Evolutionary conservation across 495 filamentous ascomycete genomes (phyloP), one percentile per base, ranked within the genome.

Genomic region (Tuber calosporum): DNA sequence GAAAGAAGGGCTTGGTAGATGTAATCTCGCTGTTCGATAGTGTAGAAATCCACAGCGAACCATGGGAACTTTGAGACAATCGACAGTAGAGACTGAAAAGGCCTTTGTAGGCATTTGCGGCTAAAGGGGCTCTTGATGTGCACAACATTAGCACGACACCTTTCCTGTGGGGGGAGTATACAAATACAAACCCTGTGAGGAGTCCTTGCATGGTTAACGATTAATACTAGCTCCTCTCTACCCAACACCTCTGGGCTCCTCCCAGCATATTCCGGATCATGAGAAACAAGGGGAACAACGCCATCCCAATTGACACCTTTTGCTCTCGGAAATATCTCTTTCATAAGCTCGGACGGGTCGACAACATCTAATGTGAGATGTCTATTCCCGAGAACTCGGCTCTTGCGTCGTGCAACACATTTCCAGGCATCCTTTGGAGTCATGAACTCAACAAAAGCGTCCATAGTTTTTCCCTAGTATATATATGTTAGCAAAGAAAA

Each of bases 1-100:
- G 75, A 73, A 43, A 79, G 71, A 5, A 81, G 68, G 8, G 79
- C 77, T 48, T 81, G 75, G 20, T 78, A 81, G 39, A 81, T 81
- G 66, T 79, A 81, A 43, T 81, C 80, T 1, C 80, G 79, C 73
- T 81, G 80, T 36, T 79, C 71, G 40, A 81, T 74, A 34, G 80
- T 81, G 71, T 81, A 81, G 34, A 79, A 68, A 37, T 79, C 69
- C 43, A 79, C 74, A 17, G 80, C 80, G 68, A 81, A 81, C 80
- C 80, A 81, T 45, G 80, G 80, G 69, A 81, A 81, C 53, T 81
- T 81, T 30, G 80, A 81, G 34, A 81, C 80, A 45, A 81, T 81
- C 22, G 80, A 81, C 62, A 81, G 71, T 41, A 81, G 77, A 20
- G 80, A 81, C 66, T 81, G 79, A 66, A 81, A 81, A 30, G 80